These are phyloP conservation scores for Groenewaldozyma auringiensis DNA, from an alignment of 1,139 yeast genomes.

Conservation along the genomic window DNA sequence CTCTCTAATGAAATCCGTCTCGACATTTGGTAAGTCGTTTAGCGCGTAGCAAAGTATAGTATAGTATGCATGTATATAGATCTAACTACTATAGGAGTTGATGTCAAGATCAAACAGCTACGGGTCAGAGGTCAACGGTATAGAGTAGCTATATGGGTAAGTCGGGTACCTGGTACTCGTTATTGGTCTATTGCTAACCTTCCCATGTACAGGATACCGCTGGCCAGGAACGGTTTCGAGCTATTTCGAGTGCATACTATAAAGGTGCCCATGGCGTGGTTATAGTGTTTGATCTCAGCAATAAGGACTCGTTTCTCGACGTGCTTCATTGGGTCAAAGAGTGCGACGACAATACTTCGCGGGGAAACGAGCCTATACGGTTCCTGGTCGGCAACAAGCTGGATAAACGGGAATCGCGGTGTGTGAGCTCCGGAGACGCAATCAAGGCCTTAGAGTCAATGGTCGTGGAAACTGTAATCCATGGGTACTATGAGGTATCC, in stretches of 20 bases:
- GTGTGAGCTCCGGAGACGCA: constrained; percentile 24
- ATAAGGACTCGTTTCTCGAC: constrained; percentile 5
- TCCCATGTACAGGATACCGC: constrained; percentile 10
- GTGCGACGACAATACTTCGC: constrained; percentile 8
- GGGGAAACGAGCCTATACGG: constrained; percentile 22
- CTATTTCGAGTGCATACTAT: constrained; percentile 10
- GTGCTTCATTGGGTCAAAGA: constrained; percentile 17
- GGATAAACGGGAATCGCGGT: constrained; percentile 27
- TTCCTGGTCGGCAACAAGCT: constrained; percentile 40
- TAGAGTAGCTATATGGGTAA: constrained; percentile 11
- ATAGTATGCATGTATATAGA: background rate
- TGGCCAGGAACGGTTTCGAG: constrained; percentile 9
- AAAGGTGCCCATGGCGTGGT: constrained; percentile 9
- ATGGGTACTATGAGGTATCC: constrained; percentile 31
- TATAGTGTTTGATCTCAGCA: constrained; percentile 9
- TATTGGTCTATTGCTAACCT: background rate
- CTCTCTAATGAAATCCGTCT: background rate
- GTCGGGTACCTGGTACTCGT: too few relatives aligned
- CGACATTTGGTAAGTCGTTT: constrained; percentile 2
- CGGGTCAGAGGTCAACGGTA: constrained; percentile 3
- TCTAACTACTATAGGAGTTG: constrained; percentile 6
- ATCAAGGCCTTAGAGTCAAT: constrained; percentile 17
- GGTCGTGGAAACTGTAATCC: constrained; percentile 19
- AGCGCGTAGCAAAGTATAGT: background rate
- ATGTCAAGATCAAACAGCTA: constrained; percentile 6